Conservation (phyloP, 352 stramenopile species). For the Blastocystis sp. region DNA sequence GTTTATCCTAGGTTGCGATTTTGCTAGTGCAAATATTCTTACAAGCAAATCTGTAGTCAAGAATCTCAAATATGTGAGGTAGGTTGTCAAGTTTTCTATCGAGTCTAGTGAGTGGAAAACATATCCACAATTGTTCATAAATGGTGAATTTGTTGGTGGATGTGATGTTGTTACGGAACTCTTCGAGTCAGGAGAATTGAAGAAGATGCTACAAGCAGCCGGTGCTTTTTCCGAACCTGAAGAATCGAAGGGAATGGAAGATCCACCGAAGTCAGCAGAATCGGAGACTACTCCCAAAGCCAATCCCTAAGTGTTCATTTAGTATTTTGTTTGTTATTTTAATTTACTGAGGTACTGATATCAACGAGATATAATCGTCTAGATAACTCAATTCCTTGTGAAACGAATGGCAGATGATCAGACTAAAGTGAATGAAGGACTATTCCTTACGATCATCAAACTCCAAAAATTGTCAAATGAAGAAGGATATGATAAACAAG, state of each 20-base stretch:
- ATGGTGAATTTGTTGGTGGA: conserved; percentile 79
- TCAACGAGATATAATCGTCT: too few relatives aligned
- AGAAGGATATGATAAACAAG: not conserved
- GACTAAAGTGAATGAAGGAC: too few relatives aligned
- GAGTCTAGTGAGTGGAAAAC: conserved; percentile 56
- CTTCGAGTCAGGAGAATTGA: conserved; percentile 79
- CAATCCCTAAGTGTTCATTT: not conserved
- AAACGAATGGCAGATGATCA: too few relatives aligned
- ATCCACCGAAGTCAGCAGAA: not conserved
- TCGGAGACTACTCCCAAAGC: too few relatives aligned
- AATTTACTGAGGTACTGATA: too few relatives aligned
- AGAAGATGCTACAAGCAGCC: conserved; percentile 71
- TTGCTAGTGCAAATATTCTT: conserved; percentile 81
- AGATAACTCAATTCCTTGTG: too few relatives aligned
- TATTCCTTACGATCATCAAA: too few relatives aligned
- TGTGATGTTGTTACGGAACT: conserved; percentile 83
- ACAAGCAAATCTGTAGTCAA: conserved; percentile 59
- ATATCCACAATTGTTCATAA: conserved; percentile 78
- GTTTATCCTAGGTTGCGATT: conserved; percentile 71
- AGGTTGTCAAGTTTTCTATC: not conserved
- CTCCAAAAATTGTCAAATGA: too few relatives aligned
- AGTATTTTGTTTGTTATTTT: not conserved
- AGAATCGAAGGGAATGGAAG: not conserved
- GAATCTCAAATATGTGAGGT: conserved; percentile 61
- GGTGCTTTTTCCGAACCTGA: conserved; percentile 48